Percentiles rank a stretch among this genome's conserved stretches.
Conservation (phyloP, 345 rosid genomes). For the Lenwebbia sp. region DNA sequence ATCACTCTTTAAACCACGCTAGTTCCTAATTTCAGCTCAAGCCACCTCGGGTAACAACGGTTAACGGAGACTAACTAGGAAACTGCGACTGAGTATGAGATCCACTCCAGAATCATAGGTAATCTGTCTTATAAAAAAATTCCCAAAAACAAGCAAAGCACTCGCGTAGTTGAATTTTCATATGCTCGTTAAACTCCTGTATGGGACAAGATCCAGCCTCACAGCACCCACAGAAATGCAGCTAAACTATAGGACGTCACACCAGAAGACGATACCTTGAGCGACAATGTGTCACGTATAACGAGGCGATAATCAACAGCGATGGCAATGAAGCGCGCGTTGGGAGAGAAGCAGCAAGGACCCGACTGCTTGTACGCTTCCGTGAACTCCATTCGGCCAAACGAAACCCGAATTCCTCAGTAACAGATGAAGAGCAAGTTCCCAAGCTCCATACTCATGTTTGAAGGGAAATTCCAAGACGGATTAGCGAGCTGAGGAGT, state of each 20-base stretch:
- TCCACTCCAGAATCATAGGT: background rate
- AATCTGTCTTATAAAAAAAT: background rate
- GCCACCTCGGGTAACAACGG: background rate
- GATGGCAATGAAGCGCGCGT: constrained; percentile 79
- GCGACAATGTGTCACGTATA: constrained; percentile 72
- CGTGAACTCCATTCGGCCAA: constrained; percentile 66
- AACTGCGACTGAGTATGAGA: background rate
- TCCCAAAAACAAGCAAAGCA: background rate
- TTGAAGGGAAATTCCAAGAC: background rate
- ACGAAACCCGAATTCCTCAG: background rate
- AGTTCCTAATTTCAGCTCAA: background rate
- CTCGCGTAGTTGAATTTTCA: background rate
- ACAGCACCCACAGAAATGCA: background rate
- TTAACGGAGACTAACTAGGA: background rate
- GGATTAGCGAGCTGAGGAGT: background rate
- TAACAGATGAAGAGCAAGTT: background rate
- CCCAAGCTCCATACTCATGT: background rate
- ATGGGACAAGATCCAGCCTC: background rate
- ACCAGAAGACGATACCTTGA: constrained; percentile 36
- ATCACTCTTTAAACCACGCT: background rate
- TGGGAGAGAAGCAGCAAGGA: constrained; percentile 85
- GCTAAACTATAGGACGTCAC: background rate
- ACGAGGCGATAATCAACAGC: constrained; percentile 87
- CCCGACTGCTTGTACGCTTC: constrained; percentile 86
- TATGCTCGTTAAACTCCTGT: background rate